A percentile compares a stretch with the other conserved stretches of the same genome.
These are phyloP conservation scores for Ramalina peruviana DNA, from an alignment of 495 filamentous ascomycete genomes.

Conservation along the genomic window DNA sequence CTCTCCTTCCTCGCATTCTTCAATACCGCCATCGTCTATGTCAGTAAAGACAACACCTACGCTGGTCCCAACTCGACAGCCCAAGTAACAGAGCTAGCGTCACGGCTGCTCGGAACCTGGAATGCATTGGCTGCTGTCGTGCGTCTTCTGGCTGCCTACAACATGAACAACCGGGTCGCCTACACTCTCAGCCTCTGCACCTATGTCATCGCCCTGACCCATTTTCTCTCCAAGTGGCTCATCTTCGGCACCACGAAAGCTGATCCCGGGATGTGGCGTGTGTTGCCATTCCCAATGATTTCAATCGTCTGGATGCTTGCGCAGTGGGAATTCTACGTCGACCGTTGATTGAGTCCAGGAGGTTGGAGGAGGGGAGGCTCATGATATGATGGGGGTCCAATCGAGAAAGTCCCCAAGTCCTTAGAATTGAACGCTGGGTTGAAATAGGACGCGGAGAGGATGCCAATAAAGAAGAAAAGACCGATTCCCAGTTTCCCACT, in stretches of 20 bases:
- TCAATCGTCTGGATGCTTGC: neutral
- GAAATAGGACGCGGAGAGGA: no score
- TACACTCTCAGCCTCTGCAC: neutral
- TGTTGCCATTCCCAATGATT: neutral
- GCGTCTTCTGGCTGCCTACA: neutral
- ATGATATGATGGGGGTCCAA: no score
- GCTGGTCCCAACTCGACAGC: neutral
- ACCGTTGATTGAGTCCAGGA: no score
- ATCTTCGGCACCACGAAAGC: neutral
- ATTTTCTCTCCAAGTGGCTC: neutral
- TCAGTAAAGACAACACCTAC: neutral
- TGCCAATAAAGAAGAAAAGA: no score
- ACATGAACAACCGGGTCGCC: neutral
- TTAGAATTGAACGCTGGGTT: no score
- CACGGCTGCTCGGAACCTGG: conserved; percentile 30
- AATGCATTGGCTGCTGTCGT: neutral
- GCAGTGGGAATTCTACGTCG: neutral
- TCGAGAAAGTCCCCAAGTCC: no score
- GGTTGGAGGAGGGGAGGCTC: no score
- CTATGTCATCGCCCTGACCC: neutral
- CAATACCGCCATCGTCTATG: neutral
- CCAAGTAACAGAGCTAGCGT: neutral
- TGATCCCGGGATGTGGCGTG: neutral
- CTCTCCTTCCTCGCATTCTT: no score
- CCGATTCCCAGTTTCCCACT: no score